phyloP scores from a whole-genome alignment of 1,284 basidiomycete species.

The Cutaneotrichosporon cutaneum region DNA sequence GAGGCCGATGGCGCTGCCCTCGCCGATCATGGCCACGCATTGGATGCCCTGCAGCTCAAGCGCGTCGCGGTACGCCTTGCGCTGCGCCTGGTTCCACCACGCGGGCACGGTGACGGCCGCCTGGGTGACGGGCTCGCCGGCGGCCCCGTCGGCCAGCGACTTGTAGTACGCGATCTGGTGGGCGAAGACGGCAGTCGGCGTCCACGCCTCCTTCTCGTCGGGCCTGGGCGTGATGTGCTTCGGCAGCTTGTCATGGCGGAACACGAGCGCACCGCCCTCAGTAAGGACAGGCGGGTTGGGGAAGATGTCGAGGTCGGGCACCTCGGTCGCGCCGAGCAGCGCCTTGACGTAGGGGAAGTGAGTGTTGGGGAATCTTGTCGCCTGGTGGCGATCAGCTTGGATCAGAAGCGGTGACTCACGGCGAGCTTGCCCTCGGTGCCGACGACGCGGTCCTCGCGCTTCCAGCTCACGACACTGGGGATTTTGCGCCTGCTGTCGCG shows the following conservation, averaged over 20 bases:
- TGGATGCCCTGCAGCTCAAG: constrained; percentile 84
- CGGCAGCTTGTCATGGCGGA: constrained; percentile 68
- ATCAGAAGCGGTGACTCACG: constrained; percentile 57
- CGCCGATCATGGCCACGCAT: constrained; percentile 81
- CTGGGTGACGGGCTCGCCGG: constrained; percentile 69
- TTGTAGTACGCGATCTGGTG: constrained; percentile 93
- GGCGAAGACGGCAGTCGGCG: constrained; percentile 85
- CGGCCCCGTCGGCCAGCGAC: constrained; percentile 72
- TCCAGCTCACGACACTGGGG: constrained; percentile 82
- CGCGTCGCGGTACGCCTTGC: constrained; percentile 85
- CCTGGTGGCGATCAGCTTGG: constrained; percentile 58
- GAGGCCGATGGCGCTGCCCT: constrained; percentile 87
- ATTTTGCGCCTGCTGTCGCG: constrained; percentile 97
- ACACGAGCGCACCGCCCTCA: constrained; percentile 59
- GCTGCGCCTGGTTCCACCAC: constrained; percentile 80
- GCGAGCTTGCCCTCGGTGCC: constrained; percentile 82
- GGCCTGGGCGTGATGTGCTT: constrained; percentile 62
- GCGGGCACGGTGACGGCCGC: constrained; percentile 82
- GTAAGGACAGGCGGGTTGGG: constrained; percentile 39
- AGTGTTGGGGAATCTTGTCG: constrained; percentile 83
- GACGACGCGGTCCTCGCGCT: constrained; percentile 80
- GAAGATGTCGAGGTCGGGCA: constrained; percentile 57
- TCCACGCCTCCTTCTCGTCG: constrained; percentile 59
- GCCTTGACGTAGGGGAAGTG: constrained; percentile 85
- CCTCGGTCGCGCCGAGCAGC: constrained; percentile 60